These are phyloP conservation scores for Boechera retrofracta DNA, from an alignment of 345 rosid genomes.

Conservation along the genomic window DNA sequence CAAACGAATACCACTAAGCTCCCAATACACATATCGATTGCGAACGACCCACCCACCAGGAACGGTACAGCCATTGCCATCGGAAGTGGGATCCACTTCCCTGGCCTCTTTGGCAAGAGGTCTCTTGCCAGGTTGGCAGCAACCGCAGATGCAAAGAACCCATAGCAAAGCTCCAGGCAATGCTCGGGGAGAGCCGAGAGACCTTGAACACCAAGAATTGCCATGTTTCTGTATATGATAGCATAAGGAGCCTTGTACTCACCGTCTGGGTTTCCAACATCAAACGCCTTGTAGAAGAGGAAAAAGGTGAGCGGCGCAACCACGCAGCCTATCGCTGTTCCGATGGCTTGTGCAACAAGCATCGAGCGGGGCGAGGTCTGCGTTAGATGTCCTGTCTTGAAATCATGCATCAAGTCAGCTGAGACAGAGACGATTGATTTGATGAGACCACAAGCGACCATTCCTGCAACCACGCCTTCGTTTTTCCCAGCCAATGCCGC, in stretches of 20 bases:
- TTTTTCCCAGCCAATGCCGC: slow-evolving; percentile 73
- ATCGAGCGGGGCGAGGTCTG: slow-evolving; percentile 88
- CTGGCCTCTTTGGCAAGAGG: slow-evolving; percentile 50
- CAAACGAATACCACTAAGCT: slow-evolving; percentile 64
- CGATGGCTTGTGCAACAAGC: slow-evolving; percentile 86
- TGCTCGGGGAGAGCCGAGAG: slow-evolving; percentile 88
- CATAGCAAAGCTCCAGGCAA: slow-evolving; percentile 84
- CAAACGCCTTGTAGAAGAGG: slow-evolving; percentile 88
- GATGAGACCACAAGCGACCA: slow-evolving; percentile 86
- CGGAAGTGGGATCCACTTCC: slow-evolving; percentile 87
- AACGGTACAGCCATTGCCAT: slow-evolving; percentile 99
- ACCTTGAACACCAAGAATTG: slow-evolving; percentile 90
- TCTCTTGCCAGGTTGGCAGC: slow-evolving; percentile 71
- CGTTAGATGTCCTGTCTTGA: slow-evolving; percentile 91
- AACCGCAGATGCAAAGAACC: slow-evolving; percentile 82
- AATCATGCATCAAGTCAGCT: slow-evolving; percentile 94
- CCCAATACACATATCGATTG: slow-evolving; percentile 84
- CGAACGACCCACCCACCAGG: slow-evolving; percentile 87
- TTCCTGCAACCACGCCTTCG: slow-evolving; percentile 84
- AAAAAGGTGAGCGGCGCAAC: slow-evolving; percentile 87
- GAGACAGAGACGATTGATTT: slow-evolving; percentile 88
- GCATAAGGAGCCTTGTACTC: slow-evolving; percentile 98
- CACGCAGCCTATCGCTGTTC: slow-evolving; percentile 84
- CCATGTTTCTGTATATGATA: slow-evolving; percentile 87
- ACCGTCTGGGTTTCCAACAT: slow-evolving; percentile 87